A percentile compares a stretch with the other conserved stretches of the same genome.
These are phyloP conservation scores for Yamadazyma taylorii DNA, from an alignment of 1,139 yeast species.

Conservation along the genomic window DNA sequence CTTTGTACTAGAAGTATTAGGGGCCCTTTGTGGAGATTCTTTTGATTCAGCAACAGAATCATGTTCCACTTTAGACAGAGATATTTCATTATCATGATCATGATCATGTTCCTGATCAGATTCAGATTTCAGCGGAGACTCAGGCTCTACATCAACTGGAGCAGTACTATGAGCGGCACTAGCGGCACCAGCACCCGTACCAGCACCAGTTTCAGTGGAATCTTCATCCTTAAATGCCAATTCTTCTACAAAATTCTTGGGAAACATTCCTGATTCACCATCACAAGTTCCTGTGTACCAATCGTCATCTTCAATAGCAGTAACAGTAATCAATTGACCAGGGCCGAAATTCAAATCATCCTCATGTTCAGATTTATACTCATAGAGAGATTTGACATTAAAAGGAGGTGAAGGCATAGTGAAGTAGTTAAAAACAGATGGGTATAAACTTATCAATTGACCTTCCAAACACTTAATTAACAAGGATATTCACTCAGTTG, in stretches of 20 bases:
- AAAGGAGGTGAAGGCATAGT: conserved; percentile 47
- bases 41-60: not conserved
- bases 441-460: not conserved
- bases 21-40: not conserved
- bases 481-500: too few relatives aligned
- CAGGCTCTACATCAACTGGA: not conserved
- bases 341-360: conserved; percentile 76
- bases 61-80: too few relatives aligned
- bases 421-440: not conserved
- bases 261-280: conserved; percentile 76
- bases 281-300: conserved; percentile 79
- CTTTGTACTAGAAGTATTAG: not conserved
- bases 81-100: too few relatives aligned
- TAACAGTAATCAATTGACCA: conserved; percentile 73
- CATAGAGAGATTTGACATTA: conserved; percentile 66
- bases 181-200: conserved; percentile 7
- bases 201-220: conserved; percentile 9
- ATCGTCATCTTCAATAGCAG: conserved; percentile 81
- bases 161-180: not conserved
- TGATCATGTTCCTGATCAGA: not conserved
- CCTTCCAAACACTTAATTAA: not conserved
- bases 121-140: not conserved
- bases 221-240: conserved; percentile 11
- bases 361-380: conserved; percentile 74
- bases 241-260: conserved; percentile 73